Base-by-base conservation (phyloP, 1,284 basidiomycete genomes). In the Microbotryomycetes sp. region DNA sequence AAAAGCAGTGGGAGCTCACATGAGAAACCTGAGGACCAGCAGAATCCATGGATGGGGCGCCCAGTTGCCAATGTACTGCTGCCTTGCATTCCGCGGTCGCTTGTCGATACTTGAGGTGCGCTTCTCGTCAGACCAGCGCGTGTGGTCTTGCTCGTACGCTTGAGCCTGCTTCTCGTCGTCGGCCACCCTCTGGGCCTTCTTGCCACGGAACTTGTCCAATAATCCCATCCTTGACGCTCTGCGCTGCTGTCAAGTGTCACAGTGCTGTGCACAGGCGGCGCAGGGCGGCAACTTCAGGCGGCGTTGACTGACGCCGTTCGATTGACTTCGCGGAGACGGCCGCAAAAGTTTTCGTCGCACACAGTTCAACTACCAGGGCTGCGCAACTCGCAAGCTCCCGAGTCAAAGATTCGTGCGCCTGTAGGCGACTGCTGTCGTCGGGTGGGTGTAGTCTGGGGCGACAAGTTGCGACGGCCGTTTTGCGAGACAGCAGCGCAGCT, bases 31-130 rank as follows among this genome's bases (percentile, higher is more conserved):
- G 15, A 65, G 27, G 3, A 41, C 49, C 16, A 57, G 51, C 5
- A 65, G 52, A 11, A 65, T 24, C n/a, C 45, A 41, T 1, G 64
- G 64, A 26, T 62, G 56, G 11, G 64, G 64, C 15, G 64, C 64
- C 49, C 52, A 65, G 24, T 41, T 46, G n/a, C 60, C 57, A 2
- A 65, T 35, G 27, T 64, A 51, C 3, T 48, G 54, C 7, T 51
- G 41, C 27, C 52, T 54, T 4, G 45, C 13, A n/a, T 31, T 26
- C 52, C 18, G 45, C 28, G 21, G 21, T 35, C 48, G 21, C 28
- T 52, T 15, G 51, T 23, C 49, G 27, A 45, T 35, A 13, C 31
- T 16, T 16, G 26, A 26, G 13, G 31, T 30, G 11, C 29, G 23
- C 15, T 52, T 28, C 4, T 24, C 26, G n/a, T 47, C 23, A 16